These are phyloP conservation scores for Kluyveromyces siamensis DNA, from an alignment of 805 yeast genomes.

Conservation along the genomic window DNA sequence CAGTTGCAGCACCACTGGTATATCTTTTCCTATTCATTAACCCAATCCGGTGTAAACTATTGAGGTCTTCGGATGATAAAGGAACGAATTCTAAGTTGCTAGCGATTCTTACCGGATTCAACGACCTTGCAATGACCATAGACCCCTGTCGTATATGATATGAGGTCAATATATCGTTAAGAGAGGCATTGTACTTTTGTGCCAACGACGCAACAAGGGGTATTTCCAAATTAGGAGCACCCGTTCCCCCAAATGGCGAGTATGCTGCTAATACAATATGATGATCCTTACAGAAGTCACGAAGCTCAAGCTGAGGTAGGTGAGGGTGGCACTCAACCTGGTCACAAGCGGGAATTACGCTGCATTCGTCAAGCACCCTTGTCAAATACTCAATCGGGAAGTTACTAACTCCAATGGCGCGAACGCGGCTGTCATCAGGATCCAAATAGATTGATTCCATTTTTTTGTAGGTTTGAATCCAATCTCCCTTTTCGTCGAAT, in stretches of 20 bases:
- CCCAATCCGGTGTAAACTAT: slow-evolving; percentile 29
- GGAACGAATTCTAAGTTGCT: slow-evolving; percentile 32
- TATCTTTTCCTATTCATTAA: slow-evolving; percentile 24
- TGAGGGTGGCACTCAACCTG: slow-evolving; percentile 71
- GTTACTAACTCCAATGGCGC: slow-evolving; percentile 53
- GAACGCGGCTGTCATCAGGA: slow-evolving; percentile 35
- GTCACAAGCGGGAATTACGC: slow-evolving; percentile 43
- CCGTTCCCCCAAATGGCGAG: slow-evolving; percentile 56
- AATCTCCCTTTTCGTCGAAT: slow-evolving; percentile 34
- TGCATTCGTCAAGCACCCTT: slow-evolving; percentile 34
- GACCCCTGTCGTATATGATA: slow-evolving; percentile 59
- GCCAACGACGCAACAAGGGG: slow-evolving; percentile 46
- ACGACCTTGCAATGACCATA: slow-evolving; percentile 59
- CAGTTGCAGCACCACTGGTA: slow-evolving; percentile 22
- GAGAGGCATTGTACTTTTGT: slow-evolving; percentile 41
- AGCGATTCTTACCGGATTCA: slow-evolving; percentile 53
- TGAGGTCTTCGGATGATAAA: slow-evolving; percentile 35
- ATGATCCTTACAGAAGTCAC: slow-evolving; percentile 42
- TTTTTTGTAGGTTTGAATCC: slow-evolving; percentile 43
- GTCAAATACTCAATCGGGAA: slow-evolving; percentile 34
- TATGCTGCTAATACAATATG: slow-evolving; percentile 48
- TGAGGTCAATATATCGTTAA: slow-evolving; percentile 51
- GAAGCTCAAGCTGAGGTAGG: slow-evolving; percentile 53
- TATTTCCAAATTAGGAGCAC: slow-evolving; percentile 53
- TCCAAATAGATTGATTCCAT: slow-evolving; percentile 31